Conservation (phyloP, 2,329 filamentous ascomycete genomes). For the Alternaria brassicae region DNA sequence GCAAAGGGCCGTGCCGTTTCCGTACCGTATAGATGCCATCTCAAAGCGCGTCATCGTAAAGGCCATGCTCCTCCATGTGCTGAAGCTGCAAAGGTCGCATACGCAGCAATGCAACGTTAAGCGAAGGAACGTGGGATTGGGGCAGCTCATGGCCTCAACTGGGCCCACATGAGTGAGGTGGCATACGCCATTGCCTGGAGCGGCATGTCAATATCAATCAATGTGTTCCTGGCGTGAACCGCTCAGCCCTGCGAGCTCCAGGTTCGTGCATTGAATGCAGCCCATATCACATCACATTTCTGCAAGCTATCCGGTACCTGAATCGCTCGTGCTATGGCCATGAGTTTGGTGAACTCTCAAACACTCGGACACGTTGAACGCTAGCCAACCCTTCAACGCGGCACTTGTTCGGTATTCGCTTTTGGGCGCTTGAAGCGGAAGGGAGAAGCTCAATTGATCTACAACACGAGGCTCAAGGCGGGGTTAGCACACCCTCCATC, state of each 20-base stretch:
- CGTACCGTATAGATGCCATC: conserved; percentile 31
- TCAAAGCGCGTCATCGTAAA: conserved; percentile 34
- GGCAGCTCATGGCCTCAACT: conserved; percentile 17
- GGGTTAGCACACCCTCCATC: conserved; percentile 28
- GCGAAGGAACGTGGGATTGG: conserved; percentile 12
- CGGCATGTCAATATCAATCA: conserved; percentile 21
- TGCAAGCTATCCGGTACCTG: conserved; percentile 32
- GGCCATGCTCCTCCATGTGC: conserved; percentile 29
- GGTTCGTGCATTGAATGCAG: conserved; percentile 33
- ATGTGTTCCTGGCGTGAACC: conserved; percentile 35
- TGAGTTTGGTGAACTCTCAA: conserved; percentile 29
- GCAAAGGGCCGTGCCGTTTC: conserved; percentile 43
- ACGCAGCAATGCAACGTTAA: conserved; percentile 25
- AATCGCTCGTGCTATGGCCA: conserved; percentile 35
- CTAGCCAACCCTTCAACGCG: conserved; percentile 18
- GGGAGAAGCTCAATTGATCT: conserved; percentile 14
- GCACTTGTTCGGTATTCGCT: conserved; percentile 25
- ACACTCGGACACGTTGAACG: conserved; percentile 14
- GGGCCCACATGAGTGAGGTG: conserved; percentile 21
- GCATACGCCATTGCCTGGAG: conserved; percentile 16
- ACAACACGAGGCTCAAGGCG: conserved; percentile 26
- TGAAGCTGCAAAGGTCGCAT: conserved; percentile 24
- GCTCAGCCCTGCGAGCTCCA: conserved; percentile 38
- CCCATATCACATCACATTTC: conserved; percentile 36
- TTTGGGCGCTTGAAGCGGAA: conserved; percentile 16